Evolutionary conservation across 1,284 basidiomycete genomes (phyloP), one percentile per base, ranked within the genome.

Genomic region (Microbotryomycetes sp.): DNA sequence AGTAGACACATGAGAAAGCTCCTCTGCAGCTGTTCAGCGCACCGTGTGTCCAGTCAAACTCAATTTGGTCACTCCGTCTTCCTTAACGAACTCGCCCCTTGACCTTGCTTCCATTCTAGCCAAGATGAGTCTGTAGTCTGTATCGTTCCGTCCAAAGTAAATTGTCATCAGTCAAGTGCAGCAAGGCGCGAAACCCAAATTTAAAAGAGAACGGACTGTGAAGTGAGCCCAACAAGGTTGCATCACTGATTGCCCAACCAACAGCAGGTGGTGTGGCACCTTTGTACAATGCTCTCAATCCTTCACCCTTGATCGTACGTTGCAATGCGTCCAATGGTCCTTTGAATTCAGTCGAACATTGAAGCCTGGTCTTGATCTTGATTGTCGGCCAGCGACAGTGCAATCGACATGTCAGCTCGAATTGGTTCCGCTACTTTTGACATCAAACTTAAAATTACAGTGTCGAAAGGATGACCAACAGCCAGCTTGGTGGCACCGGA

Each of bases 231-330:
- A 90, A 77, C 6, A 90, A 79, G 9, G 89, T 77, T 16, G 86
- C 84, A 72, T 90, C 88, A 49, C 86, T 85, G 46, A 84, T 80
- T 7, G 85, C 83, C 87, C 86, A 89, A 2, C 86, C 86, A 3
- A 89, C 77, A 22, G 86, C 85, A 2, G 87, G 87, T 5, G 86
- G 85, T 1, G 84, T 83, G 75, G 49, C 70, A 82, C 86, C 80
- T 60, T 77, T 76, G 68, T 76, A 77, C 29, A 77, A 56, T 7
- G 74, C 73, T 7, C 73, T 55, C 2, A 73, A 59, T 0, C 74
- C 74, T 64, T 89, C 87, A 47, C 83, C 82, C 55, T 81, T 79
- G 15, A 88, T 75, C 5, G 84, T 84, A 66, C 82, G 81, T 47
- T 79, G 71, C 28, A 89, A 75, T 62, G 84, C 86, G 68, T 88